Base-by-base conservation (phyloP, 305 asterid genomes). In the Stenogyne calaminthoides region DNA sequence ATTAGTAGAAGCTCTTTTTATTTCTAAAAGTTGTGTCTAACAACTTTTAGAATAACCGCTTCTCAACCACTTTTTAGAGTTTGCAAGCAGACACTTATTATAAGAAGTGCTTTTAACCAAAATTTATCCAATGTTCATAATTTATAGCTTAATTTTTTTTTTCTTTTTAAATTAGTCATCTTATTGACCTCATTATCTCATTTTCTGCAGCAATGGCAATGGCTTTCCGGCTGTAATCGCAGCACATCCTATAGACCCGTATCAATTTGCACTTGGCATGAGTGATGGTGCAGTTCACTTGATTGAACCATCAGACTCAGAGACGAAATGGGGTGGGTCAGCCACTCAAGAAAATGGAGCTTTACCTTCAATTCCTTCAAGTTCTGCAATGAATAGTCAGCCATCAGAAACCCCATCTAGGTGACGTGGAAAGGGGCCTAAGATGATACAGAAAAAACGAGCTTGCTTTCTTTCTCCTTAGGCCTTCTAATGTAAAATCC, bases 261-360 rank as follows among this genome's bases (percentile, higher is more conserved):
- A 82, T 68, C 99, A 94, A 72, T 91, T 94, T 40, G 99, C 99
- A 20, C 92, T 94, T 5, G 99, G 99, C 64, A 91, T 94, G 98
- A 91, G 87, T 10, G 98, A 94, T 32, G 99, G 99, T 25, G 84
- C 88, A 2, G 98, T 94, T 72, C 86, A 94, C 47, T 97, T 94
- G 69, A 79, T 94, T 0, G 99, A 94, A 83, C 99, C 99, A 15
- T 85, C 90, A 9, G 95, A 87, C 69, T 84, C 88, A 7, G 99
- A 94, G 80, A 80, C 80, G 14, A 92, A 92, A 67, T 92, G 98
- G 99, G 99, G 97, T 3, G 87, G 90, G 39, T 81, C 89, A 12
- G 70, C 82, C 14, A 78, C 93, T 68, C 95, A 90, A 71, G 98
- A 90, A 6, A 90, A 92, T 5, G 97, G 96, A 42, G 82, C 84